Percentiles rank a stretch among this genome's conserved stretches.
phyloP scores from a whole-genome alignment of 306 rosid species.

The Prunus davidiana region DNA sequence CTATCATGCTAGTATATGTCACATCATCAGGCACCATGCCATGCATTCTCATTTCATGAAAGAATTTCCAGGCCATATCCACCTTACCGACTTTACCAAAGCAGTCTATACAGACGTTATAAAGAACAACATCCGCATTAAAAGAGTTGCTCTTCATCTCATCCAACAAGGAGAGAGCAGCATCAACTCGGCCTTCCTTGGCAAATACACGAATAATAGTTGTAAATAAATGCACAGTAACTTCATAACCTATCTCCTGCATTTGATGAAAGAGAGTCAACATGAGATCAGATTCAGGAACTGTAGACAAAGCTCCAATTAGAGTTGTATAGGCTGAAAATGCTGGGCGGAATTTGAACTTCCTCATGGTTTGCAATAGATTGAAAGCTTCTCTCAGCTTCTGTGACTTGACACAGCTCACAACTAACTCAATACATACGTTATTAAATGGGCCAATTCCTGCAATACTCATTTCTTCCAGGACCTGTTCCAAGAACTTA shows the following conservation, averaged over 20 bases:
- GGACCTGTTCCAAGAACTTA: constrained; percentile 56
- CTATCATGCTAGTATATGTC: constrained; percentile 87
- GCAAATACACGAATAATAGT: constrained; percentile 82
- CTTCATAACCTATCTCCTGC: constrained; percentile 95
- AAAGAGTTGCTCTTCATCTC: constrained; percentile 83
- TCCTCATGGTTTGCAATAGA: constrained; percentile 79
- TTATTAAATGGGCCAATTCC: constrained; percentile 70
- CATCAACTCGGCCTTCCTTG: constrained; percentile 68
- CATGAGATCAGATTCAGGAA: constrained; percentile 53
- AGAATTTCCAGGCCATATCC: constrained; percentile 98
- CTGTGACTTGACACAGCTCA: constrained; percentile 45
- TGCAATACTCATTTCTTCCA: constrained; percentile 89
- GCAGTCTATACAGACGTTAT: constrained; percentile 88
- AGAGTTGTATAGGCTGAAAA: constrained; percentile 84
- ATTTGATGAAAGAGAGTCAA: constrained; percentile 74
- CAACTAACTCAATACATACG: constrained; percentile 55
- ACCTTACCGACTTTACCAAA: constrained; percentile 88
- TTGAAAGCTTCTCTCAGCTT: constrained; percentile 64
- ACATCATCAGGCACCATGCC: constrained; percentile 78
- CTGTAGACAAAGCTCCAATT: constrained; percentile 72
- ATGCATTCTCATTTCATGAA: constrained; percentile 81
- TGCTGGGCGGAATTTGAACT: constrained; percentile 87
- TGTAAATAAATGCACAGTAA: constrained; percentile 77
- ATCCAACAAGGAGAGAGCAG: constrained; percentile 86
- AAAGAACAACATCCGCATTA: constrained; percentile 74